Conservation (phyloP, 352 stramenopile species). For the Globisporangium recalcitrans region DNA sequence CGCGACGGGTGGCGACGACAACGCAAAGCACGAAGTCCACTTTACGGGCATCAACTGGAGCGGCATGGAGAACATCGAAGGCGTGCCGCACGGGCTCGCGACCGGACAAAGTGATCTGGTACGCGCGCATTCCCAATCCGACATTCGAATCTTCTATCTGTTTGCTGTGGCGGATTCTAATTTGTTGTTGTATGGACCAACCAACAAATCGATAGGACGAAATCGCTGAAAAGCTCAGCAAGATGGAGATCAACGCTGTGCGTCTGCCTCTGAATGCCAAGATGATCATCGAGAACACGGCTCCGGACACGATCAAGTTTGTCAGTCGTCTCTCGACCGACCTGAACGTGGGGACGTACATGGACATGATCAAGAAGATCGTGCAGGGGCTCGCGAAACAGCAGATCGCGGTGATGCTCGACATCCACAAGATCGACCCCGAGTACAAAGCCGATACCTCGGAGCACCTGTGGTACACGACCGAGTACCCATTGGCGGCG, state of each 20-base stretch:
- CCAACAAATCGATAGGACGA: slow-evolving; percentile 24
- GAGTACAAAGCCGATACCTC: slow-evolving; percentile 62
- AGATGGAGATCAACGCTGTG: slow-evolving; percentile 73
- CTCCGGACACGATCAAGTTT: slow-evolving; percentile 55
- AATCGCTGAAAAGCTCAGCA: slow-evolving; percentile 54
- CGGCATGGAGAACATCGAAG: slow-evolving; percentile 79
- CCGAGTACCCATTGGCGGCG: slow-evolving; percentile 36
- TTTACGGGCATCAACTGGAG: slow-evolving; percentile 88
- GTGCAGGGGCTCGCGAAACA: slow-evolving; percentile 77
- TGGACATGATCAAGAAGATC: slow-evolving; percentile 82
- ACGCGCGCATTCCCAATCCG: not conserved
- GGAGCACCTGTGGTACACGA: slow-evolving; percentile 73
- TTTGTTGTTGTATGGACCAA: not conserved
- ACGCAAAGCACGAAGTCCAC: slow-evolving; percentile 52
- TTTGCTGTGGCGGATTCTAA: not conserved
- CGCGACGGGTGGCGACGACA: slow-evolving; percentile 41
- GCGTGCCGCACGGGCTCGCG: slow-evolving; percentile 69
- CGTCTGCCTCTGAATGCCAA: slow-evolving; percentile 78
- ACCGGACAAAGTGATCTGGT: slow-evolving; percentile 60
- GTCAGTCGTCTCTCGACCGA: slow-evolving; percentile 57
- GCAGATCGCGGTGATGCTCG: slow-evolving; percentile 74
- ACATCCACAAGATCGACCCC: slow-evolving; percentile 84
- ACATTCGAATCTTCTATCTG: not conserved
- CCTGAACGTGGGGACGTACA: slow-evolving; percentile 68
- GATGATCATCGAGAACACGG: slow-evolving; percentile 71